Evolutionary conservation across 768 basidiomycete genomes (phyloP), one percentile per base, ranked within the genome.

Genomic region (Lactarius akahatsu): DNA sequence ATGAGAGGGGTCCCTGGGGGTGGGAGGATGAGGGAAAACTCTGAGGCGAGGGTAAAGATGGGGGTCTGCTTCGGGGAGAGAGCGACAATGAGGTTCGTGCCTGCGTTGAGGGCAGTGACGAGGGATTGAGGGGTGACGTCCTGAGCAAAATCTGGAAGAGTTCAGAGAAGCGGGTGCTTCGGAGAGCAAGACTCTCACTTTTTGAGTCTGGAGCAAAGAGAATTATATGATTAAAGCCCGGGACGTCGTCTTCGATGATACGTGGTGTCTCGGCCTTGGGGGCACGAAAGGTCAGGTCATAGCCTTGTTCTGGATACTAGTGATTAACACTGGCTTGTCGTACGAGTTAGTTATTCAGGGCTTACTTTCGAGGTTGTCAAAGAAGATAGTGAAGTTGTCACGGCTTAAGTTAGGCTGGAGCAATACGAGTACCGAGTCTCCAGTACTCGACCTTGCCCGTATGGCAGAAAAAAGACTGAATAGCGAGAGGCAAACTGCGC

Each of bases 11-110:
- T 89, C 1, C 88, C 88, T 2, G 94, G 90, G 6, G 94, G 92
- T 20, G 92, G 91, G 30, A 93, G 88, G 61, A 94, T 85, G 63
- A 98, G 82, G 43, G 91, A 91, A 81, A 98, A 98, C 79, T 99
- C 97, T 58, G 92, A 76, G 0, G 94, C 92, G 62, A 96, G 84
- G 15, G 90, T 85, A 15, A 86, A 82, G 11, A 96, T 79, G 50
- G 91, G 80, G 2, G 87, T 88, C 77, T 90, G 84, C 78, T 85
- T 88, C 71, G 89, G 80, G 2, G 92, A 90, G 66, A 96, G 84
- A 3, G 89, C 86, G 71, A 97, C 78, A 70, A 99, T 84, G 63
- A 98, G 80, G 80, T 98, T 97, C 63, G 91, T 87, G 67, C 85
- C 81, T 67, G 83, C 82, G 32, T 85, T 80, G 36, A 93, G 79